A percentile compares a stretch with the other conserved stretches of the same genome.
Conservation (phyloP, 2,329 filamentous ascomycete species). For the Colletotrichum sp. region DNA sequence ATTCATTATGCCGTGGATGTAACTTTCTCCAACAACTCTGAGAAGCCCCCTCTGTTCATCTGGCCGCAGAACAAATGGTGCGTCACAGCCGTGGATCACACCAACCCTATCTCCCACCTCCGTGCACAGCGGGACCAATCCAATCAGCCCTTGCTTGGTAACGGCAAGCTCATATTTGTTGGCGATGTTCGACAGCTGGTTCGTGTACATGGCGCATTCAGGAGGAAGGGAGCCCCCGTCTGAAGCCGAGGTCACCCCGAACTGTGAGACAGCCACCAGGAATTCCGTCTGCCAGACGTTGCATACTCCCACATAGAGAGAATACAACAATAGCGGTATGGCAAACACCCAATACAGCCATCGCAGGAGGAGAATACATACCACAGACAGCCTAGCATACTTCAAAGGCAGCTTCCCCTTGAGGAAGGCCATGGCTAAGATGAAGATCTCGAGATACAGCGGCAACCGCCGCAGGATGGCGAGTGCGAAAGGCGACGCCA, state of each 20-base stretch:
- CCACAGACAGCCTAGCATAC: not conserved
- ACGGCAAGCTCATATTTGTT: not conserved
- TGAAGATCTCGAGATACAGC: not conserved
- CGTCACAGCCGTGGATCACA: not conserved
- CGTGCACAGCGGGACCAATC: not conserved
- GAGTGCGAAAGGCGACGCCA: not conserved
- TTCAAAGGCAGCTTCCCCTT: not conserved
- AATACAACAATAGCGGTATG: not conserved
- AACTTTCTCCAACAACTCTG: not conserved
- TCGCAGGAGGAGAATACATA: not conserved
- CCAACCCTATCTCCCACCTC: not conserved
- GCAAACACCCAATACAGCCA: not conserved
- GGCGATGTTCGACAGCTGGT: not conserved
- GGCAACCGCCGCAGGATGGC: not conserved
- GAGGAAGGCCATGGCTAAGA: not conserved
- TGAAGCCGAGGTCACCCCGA: not conserved
- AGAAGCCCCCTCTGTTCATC: not conserved
- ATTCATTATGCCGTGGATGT: slow-evolving; percentile 2
- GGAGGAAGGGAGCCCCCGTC: not conserved
- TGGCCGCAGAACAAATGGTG: not conserved
- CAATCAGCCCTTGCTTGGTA: not conserved
- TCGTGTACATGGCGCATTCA: not conserved
- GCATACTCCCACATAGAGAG: not conserved
- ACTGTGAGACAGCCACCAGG: not conserved
- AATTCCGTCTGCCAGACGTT: not conserved